Conservation (phyloP, 1,139 yeast genomes). For the Geotrichum klebahnii region DNA sequence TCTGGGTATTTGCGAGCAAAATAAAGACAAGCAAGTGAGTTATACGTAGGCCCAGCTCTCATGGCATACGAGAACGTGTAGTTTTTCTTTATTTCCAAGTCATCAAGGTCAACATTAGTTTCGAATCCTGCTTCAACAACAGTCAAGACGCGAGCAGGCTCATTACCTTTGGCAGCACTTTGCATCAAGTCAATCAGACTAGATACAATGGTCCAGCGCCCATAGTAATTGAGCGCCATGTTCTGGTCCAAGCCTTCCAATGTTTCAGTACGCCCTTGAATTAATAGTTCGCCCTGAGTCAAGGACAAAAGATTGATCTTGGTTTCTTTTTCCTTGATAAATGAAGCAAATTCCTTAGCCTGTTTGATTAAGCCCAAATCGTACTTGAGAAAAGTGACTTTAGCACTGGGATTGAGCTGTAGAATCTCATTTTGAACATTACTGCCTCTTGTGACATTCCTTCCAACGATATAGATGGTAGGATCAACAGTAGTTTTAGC, state of each 20-base stretch:
- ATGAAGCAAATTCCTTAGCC: slow-evolving; percentile 27
- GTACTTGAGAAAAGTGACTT: slow-evolving; percentile 29
- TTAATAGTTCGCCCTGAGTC: slow-evolving; percentile 29
- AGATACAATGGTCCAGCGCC: slow-evolving; percentile 31
- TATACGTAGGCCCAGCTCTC: slow-evolving; percentile 23
- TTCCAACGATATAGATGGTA: slow-evolving; percentile 35
- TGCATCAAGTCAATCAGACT: slow-evolving; percentile 30
- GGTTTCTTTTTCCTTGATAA: slow-evolving; percentile 28
- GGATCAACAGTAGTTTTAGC: slow-evolving; percentile 33
- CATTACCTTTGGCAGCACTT: slow-evolving; percentile 28
- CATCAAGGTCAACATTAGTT: slow-evolving; percentile 26
- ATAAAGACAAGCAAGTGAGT: slow-evolving; percentile 27
- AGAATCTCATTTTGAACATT: slow-evolving; percentile 28
- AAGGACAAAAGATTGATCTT: slow-evolving; percentile 33
- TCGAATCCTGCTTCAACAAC: slow-evolving; percentile 33
- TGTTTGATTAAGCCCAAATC: slow-evolving; percentile 31
- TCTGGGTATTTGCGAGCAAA: slow-evolving; percentile 32
- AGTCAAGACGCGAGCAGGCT: slow-evolving; percentile 33
- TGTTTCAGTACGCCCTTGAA: slow-evolving; percentile 30
- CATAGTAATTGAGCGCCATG: slow-evolving; percentile 33
- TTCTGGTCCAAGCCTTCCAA: slow-evolving; percentile 34
- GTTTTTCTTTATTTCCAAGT: slow-evolving; percentile 29
- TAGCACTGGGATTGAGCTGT: slow-evolving; percentile 30
- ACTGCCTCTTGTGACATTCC: slow-evolving; percentile 31
- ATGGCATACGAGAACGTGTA: slow-evolving; percentile 20